phyloP scores from a whole-genome alignment of 306 rosid genomes.

The Delonix regia region DNA sequence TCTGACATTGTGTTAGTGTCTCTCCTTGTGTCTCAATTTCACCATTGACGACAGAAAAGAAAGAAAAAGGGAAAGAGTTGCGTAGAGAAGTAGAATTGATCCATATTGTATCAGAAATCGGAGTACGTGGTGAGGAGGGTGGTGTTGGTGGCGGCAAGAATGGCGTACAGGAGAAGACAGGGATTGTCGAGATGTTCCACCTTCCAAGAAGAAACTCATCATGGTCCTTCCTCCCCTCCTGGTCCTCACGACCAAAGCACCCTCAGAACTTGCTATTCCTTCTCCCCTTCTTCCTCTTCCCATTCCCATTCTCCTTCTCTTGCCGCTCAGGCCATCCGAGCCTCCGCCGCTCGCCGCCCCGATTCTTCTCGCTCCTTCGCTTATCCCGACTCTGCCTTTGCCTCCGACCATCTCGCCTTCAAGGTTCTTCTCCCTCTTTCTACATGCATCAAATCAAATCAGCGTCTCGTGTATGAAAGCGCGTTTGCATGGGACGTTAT shows the following conservation, averaged over 20 bases:
- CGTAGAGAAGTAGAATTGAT: not conserved
- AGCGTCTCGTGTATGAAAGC: no score
- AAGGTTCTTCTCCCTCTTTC: conserved; percentile 42
- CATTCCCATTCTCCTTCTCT: conserved; percentile 49
- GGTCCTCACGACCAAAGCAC: not conserved
- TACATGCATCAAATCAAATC: no score
- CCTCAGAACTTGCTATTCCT: conserved; percentile 25
- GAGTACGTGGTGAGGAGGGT: not conserved
- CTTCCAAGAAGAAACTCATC: conserved; percentile 69
- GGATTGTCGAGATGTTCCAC: conserved; percentile 72
- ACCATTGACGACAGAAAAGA: not conserved
- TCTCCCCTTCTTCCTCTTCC: conserved; percentile 40
- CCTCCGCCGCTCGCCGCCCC: conserved; percentile 57
- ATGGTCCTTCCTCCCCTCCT: not conserved
- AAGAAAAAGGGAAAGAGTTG: not conserved
- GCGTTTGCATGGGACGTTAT: no score
- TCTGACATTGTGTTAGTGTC: not conserved
- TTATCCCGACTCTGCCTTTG: conserved; percentile 9
- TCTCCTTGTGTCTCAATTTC: not conserved
- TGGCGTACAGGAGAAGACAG: conserved; percentile 91
- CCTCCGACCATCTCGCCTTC: conserved; percentile 49
- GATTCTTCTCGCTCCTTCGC: conserved; percentile 57
- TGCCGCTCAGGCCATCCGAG: conserved; percentile 80
- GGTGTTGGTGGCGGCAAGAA: conserved; percentile 19
- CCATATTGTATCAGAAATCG: not conserved